A percentile compares a stretch with the other conserved stretches of the same genome.
Conservation (phyloP, 345 rosid species). For the Citrus maxima region DNA sequence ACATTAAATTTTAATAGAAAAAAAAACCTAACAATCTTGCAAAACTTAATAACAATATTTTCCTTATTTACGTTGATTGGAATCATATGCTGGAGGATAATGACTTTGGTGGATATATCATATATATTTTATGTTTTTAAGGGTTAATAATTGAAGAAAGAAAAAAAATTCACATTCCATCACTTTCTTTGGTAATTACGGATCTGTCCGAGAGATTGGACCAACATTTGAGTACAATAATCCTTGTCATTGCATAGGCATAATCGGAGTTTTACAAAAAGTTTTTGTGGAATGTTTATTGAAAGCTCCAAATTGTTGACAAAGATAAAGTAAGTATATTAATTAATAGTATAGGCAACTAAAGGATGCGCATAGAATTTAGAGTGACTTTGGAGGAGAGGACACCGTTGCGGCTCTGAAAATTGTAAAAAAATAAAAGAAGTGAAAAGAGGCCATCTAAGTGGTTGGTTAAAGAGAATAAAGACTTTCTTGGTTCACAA, state of each 20-base stretch:
- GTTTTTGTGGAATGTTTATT: too few relatives aligned
- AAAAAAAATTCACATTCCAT: not conserved
- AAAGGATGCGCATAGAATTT: not conserved
- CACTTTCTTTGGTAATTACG: not conserved
- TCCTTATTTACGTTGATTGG: not conserved
- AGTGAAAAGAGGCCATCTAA: constrained; percentile 10
- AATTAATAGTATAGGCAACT: not conserved
- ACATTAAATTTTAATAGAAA: too few relatives aligned
- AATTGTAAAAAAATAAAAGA: constrained; percentile 17
- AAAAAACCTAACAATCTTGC: not conserved
- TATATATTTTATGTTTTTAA: not conserved
- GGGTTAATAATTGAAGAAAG: not conserved
- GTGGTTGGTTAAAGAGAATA: constrained; percentile 6
- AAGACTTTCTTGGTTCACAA: constrained; percentile 16
- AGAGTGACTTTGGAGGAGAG: constrained; percentile 2
- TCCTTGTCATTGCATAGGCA: too few relatives aligned
- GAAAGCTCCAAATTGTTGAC: too few relatives aligned
- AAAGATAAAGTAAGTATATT: not conserved
- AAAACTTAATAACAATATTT: not conserved
- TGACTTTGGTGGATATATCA: not conserved
- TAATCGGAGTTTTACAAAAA: too few relatives aligned
- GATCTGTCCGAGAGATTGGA: not conserved
- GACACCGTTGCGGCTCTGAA: not conserved
- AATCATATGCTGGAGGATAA: constrained; percentile 17
- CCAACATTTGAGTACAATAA: not conserved